These are phyloP conservation scores for Ceratocystis harringtonii DNA, from an alignment of 2,329 filamentous ascomycete genomes.

Conservation along the genomic window DNA sequence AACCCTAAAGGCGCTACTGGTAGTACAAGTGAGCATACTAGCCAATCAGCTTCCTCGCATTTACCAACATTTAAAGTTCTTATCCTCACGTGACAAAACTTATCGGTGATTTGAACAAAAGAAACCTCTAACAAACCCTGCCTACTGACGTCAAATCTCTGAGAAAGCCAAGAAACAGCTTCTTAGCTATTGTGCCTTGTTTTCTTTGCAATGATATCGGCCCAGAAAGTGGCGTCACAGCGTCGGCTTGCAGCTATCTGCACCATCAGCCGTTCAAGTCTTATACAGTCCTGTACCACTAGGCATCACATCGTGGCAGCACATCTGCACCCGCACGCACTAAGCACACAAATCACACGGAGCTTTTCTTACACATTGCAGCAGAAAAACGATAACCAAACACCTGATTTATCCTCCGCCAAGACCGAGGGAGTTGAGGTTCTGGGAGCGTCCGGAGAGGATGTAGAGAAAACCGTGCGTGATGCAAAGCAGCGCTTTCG, in stretches of 20 bases:
- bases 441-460: constrained; percentile 16
- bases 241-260: background rate
- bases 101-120: constrained; percentile 5
- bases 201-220: constrained; percentile 8
- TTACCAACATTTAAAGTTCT: constrained; percentile 4
- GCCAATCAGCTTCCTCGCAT: constrained; percentile 6
- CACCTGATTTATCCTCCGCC: background rate
- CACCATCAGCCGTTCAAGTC: background rate
- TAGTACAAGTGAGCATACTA: background rate
- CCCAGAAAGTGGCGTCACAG: background rate
- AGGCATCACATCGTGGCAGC: background rate
- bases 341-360: background rate
- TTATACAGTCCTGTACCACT: background rate
- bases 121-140: constrained; percentile 7
- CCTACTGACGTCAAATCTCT: background rate
- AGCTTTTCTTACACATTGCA: background rate
- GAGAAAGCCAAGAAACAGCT: background rate
- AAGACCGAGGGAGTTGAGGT: background rate
- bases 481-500: constrained; percentile 61
- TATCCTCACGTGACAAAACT: constrained; percentile 13
- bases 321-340: background rate
- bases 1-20: background rate
- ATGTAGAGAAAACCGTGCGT: constrained; percentile 50
- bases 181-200: too few relatives aligned
- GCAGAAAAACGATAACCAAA: background rate